Percentiles rank a stretch among this genome's conserved stretches.
Evolutionary conservation across 176 grass and related monocot species (phyloP).

Genomic region (Oryza meridionalis): DNA sequence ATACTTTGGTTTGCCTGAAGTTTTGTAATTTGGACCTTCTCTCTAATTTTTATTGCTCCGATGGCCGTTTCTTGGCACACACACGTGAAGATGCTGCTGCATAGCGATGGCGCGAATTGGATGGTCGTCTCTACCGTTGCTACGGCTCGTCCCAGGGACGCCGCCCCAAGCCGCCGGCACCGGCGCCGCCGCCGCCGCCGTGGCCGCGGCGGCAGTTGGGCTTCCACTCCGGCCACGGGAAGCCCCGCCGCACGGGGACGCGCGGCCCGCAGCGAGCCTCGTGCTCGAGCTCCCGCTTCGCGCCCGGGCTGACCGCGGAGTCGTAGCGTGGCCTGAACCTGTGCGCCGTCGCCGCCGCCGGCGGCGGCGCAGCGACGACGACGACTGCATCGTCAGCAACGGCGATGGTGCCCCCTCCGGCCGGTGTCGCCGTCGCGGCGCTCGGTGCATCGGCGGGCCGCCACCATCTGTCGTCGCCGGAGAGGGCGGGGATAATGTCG

Average conservation of each 20-base stretch:
- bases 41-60: neutral
- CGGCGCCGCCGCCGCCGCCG: neutral
- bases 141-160: neutral
- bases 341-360: slow-evolving; percentile 11
- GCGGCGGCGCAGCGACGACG: neutral
- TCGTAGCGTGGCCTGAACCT: neutral
- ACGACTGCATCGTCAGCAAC: neutral
- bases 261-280: slow-evolving; percentile 57
- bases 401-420: neutral
- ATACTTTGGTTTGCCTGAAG: too few relatives aligned
- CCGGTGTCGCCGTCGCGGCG: neutral
- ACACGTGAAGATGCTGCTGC: too few relatives aligned
- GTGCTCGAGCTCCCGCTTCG: slow-evolving; percentile 44
- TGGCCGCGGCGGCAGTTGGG: slow-evolving; percentile 21
- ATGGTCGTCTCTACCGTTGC: neutral
- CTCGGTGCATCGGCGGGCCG: neutral
- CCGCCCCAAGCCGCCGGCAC: neutral
- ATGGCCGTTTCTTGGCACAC: too few relatives aligned
- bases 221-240: slow-evolving; percentile 23
- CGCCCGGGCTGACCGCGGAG: slow-evolving; percentile 43
- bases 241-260: slow-evolving; percentile 20
- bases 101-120: too few relatives aligned
- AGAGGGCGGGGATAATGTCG: neutral
- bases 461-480: neutral
- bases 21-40: too few relatives aligned